Evolutionary conservation across 2,329 filamentous ascomycete genomes (phyloP).

Genomic region (Xylaria sp.): DNA sequence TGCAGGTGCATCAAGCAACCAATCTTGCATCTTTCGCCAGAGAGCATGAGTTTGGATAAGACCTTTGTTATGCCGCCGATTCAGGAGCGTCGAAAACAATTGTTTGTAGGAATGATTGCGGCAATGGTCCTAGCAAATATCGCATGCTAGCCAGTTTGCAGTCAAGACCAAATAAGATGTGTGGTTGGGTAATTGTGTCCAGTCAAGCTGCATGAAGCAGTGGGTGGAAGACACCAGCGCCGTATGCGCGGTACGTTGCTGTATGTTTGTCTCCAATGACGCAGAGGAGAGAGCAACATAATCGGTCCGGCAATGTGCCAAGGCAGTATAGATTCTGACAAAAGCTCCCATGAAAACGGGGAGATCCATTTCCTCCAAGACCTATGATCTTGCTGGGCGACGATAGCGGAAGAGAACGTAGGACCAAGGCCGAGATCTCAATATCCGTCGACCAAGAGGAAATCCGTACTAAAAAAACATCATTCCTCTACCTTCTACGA

Average conservation of each 20-base stretch:
- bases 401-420: not conserved
- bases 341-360: not conserved
- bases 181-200: not conserved
- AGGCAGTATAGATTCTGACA: not conserved
- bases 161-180: not conserved
- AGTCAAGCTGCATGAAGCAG: not conserved
- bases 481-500: not conserved
- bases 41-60: not conserved
- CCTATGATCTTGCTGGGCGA: not conserved
- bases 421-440: not conserved
- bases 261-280: not conserved
- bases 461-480: not conserved
- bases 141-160: slow-evolving; percentile 1
- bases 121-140: not conserved
- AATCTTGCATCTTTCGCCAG: not conserved
- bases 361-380: not conserved
- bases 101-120: not conserved
- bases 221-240: not conserved
- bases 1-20: not conserved
- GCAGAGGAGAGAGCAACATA: not conserved
- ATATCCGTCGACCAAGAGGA: not conserved
- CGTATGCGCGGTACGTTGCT: not conserved
- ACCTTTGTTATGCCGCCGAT: not conserved
- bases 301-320: not conserved
- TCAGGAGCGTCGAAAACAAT: not conserved